Base-by-base conservation (phyloP, 805 yeast genomes). In the Kurtzmaniella cleridarum region DNA sequence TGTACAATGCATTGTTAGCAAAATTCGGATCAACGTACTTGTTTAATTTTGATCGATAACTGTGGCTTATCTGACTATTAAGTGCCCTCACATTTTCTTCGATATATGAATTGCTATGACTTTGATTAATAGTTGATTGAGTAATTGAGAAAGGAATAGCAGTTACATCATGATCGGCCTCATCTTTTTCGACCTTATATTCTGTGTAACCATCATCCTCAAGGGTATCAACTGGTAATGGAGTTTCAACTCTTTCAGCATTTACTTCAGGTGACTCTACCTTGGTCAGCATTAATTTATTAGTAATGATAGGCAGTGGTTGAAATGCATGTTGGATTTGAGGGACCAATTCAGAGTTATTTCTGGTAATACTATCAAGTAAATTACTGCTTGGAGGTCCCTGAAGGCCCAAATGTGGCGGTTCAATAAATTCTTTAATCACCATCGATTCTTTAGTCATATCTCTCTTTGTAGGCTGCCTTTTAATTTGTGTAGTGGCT, bases 1-100 rank as follows among this genome's bases (percentile, higher is more conserved):
- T 43, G 36, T 49, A 45, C 26, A 38, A 30, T 34, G 26, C 43
- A 38, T 30, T 15, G 24, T 16, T 35, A 7, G 44, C 24, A 20
- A 36, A 40, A 5, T 32, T 32, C 18, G 11, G 16, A 20, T 30
- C 28, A 17, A 20, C 16, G 18, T 16, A 30, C 24, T 27, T 32
- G 24, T 26, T 26, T 34, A 31, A 35, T 32, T 13, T 39, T 30
- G 28, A 20, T 10, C 39, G 26, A 27, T 36, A 36, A 30, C 39
- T 36, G 18, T 36, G 32, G 28, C 34, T 39, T 14, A 31, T 29
- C 15, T 27, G 36, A 11, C 39, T 34, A 14, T 41, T 36, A 12
- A 35, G 31, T 7, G 20, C 27, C 14, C 30, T 14, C 3, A 36
- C 40, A 18, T 38, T 31, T 27, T 36, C 36, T 13, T 28, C 39